Evolutionary conservation across 2,329 filamentous ascomycete genomes (phyloP).

Genomic region (Cadophora luteo-olivacea): DNA sequence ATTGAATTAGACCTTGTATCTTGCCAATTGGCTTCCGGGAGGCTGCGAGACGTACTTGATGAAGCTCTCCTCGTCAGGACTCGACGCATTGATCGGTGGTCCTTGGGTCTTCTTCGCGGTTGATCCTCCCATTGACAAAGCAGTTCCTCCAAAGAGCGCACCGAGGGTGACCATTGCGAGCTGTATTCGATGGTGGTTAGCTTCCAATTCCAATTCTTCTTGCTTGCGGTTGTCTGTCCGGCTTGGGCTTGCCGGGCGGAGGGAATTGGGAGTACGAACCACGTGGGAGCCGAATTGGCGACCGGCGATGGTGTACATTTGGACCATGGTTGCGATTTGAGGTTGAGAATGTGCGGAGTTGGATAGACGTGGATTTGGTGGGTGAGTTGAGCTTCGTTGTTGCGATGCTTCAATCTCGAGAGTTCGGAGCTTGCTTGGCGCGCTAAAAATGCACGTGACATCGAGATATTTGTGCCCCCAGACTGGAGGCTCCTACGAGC

Average conservation of each 20-base stretch:
- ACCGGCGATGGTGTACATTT: conserved; percentile 44
- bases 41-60: conserved; percentile 42
- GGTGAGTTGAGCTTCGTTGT: conserved; percentile 37
- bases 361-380: conserved; percentile 23
- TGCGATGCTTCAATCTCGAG: conserved; percentile 30
- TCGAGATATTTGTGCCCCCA: neutral
- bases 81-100: conserved; percentile 46
- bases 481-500: neutral
- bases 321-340: conserved; percentile 43
- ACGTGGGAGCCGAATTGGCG: conserved; percentile 46
- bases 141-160: conserved; percentile 32
- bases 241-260: neutral
- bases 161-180: conserved; percentile 44
- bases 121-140: conserved; percentile 37
- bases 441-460: neutral
- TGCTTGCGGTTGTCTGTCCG: neutral
- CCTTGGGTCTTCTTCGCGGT: conserved; percentile 38
- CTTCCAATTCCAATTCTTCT: neutral
- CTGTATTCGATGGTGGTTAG: conserved; percentile 36
- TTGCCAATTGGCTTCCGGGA: neutral
- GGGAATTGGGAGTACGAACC: conserved; percentile 37
- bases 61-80: conserved; percentile 46
- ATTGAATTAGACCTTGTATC: conserved; percentile 21
- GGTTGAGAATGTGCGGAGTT: conserved; percentile 21
- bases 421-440: conserved; percentile 30